A percentile compares a stretch with the other conserved stretches of the same genome.
Conservation (phyloP, 2,329 filamentous ascomycete genomes). For the Lachnellula occidentalis region DNA sequence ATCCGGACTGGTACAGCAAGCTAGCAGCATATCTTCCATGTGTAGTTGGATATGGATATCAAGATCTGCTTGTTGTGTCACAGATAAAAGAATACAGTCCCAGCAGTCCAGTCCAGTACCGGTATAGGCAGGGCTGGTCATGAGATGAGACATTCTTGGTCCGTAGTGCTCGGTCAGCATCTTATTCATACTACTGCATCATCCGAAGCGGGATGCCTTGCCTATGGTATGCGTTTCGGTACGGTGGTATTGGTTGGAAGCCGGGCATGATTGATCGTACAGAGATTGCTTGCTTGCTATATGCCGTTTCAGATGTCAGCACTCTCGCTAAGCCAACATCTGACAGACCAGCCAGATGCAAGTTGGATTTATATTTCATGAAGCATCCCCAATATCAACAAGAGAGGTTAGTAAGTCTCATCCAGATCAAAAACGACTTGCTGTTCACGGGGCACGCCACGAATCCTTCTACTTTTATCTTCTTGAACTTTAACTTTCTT, state of each 20-base stretch:
- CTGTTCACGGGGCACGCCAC: too few species aligned
- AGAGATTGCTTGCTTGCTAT: slow-evolving; percentile 14
- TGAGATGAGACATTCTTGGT: not conserved
- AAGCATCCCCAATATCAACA: not conserved
- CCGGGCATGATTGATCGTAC: slow-evolving; percentile 18
- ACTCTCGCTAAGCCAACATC: slow-evolving; percentile 9
- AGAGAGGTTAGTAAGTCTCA: too few species aligned
- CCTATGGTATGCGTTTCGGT: slow-evolving; percentile 1
- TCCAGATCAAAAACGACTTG: too few species aligned
- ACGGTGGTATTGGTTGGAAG: slow-evolving; percentile 6
- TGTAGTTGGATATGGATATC: too few species aligned
- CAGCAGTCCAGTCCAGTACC: too few species aligned
- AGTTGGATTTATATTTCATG: slow-evolving; percentile 5
- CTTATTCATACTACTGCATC: slow-evolving; percentile 4
- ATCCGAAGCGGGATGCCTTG: not conserved
- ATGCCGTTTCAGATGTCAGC: slow-evolving; percentile 20
- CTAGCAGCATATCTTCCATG: too few species aligned
- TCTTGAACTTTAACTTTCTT: too few species aligned
- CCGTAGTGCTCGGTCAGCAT: slow-evolving; percentile 4
- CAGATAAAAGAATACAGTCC: too few species aligned
- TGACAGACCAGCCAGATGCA: slow-evolving; percentile 10
- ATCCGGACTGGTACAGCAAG: not conserved
- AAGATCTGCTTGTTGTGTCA: too few species aligned
- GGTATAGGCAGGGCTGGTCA: not conserved
- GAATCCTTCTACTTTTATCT: too few species aligned